Evolutionary conservation across 768 basidiomycete species (phyloP), one percentile per base, ranked within the genome.

Genomic region (Xerocomus spinulosus): DNA sequence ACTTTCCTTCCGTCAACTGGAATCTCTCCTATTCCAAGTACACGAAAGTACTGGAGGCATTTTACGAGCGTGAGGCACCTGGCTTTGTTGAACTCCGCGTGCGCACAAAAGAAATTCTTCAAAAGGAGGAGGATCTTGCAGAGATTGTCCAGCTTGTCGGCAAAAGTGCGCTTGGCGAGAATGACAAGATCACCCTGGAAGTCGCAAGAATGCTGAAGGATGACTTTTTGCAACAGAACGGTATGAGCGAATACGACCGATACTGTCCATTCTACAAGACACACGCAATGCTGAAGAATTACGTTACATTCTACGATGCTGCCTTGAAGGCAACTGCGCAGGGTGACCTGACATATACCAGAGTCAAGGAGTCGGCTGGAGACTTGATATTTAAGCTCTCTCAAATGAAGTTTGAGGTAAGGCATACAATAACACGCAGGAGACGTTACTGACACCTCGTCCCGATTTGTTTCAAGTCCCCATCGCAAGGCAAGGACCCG

Each of bases 1-100:
- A 99, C 67, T 99, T 99, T 79, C 96, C 96, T 2, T 96, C 94
- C n/a, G 95, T 99, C 68, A 97, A 99, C 73, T 99, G 96, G 96
- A 96, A 85, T 56, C 73, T 96, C n/a, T 99, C 96, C 9, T 98
- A 98, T 69, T 98, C 96, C 50, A 99, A 99, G 69, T 98, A 99
- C 70, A 88, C 85, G 53, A 94, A 93, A 64, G 83, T 93, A 9
- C 80, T 97, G 33, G 93, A 95, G 59, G 80, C 87, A 1, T 85
- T 93, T 69, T 99, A 98, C 69, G 93, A 98, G 68, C 71, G 76
- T 35, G 85, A 84, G 42, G 85, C 91, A 59, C 89, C 92, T 4
- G 95, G 92, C n/a, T 99, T 99, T 70, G 83, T 97, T 30, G 91
- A 95, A 55, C 73, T 93, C 56, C 89, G 96, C 45, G 86, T 82